phyloP scores from a whole-genome alignment of 2,329 filamentous ascomycete species.

The Fusarium sp. region DNA sequence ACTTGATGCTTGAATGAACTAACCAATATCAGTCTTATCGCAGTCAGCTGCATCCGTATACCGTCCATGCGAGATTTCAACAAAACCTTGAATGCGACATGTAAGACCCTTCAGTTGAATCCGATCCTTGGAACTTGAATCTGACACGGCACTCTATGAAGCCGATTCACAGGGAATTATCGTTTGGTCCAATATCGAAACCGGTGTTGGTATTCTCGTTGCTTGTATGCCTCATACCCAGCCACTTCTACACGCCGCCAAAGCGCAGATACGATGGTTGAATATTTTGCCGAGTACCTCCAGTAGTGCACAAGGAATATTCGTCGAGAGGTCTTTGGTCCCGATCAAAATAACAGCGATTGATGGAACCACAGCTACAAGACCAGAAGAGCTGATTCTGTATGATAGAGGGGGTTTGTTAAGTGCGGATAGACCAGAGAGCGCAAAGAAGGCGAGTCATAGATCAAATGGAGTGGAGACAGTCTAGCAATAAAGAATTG shows the following conservation, averaged over 20 bases:
- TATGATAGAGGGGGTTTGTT: slow-evolving; percentile 3
- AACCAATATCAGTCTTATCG: neutral
- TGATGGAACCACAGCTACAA: neutral
- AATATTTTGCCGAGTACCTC: neutral
- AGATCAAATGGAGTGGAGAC: neutral
- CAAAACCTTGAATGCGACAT: neutral
- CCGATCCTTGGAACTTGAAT: accelerated
- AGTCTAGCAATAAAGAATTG: neutral
- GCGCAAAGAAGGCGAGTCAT: neutral
- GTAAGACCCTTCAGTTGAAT: neutral
- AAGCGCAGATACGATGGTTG: neutral
- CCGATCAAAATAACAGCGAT: neutral
- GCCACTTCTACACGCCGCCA: neutral
- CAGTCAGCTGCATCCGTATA: slow-evolving; percentile 9
- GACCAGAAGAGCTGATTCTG: neutral
- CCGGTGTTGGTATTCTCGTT: slow-evolving; percentile 2
- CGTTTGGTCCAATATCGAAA: slow-evolving; percentile 9
- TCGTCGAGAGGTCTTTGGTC: neutral
- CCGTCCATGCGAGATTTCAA: neutral
- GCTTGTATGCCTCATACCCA: slow-evolving; percentile 7
- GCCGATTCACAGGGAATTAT: slow-evolving; percentile 5
- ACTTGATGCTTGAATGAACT: accelerated
- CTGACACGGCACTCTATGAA: neutral
- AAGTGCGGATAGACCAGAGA: neutral
- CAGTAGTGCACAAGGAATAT: neutral